Evolutionary conservation across 371 early-diverging fungal genomes (phyloP).

Genomic region (Funneliformis caledonium): DNA sequence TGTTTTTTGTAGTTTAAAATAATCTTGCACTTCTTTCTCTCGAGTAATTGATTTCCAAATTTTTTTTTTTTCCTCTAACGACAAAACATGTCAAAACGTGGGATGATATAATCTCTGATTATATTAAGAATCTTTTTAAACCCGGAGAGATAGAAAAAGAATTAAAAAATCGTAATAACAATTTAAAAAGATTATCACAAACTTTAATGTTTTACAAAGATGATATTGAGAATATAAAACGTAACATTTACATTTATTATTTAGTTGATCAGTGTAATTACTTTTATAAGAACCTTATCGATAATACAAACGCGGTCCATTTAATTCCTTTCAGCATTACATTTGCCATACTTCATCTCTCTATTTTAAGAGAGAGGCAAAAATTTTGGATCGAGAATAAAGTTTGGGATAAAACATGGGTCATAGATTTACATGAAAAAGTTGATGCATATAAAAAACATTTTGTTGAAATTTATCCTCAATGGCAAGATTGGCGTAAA

Average conservation of each 20-base stretch:
- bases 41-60: not conserved
- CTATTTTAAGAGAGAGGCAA: not conserved
- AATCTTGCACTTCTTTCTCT: too few relatives aligned
- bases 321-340: not conserved
- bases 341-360: constrained; percentile 8
- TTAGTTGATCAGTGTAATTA: not conserved
- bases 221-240: not conserved
- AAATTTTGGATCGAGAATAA: not conserved
- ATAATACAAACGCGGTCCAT: not conserved
- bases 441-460: not conserved
- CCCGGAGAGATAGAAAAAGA: not conserved
- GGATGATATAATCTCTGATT: not conserved
- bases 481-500: constrained; percentile 11
- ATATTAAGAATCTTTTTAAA: not conserved
- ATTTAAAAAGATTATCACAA: not conserved
- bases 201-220: not conserved
- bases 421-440: not conserved
- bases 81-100: too few relatives aligned
- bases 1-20: too few relatives aligned
- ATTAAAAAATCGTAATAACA: not conserved
- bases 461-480: constrained; percentile 5
- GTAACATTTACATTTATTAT: not conserved
- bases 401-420: not conserved
- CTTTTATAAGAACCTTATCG: not conserved
- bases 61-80: not conserved